phyloP scores from a whole-genome alignment of 352 stramenopile genomes.

The Phytopythium oedochilum region DNA sequence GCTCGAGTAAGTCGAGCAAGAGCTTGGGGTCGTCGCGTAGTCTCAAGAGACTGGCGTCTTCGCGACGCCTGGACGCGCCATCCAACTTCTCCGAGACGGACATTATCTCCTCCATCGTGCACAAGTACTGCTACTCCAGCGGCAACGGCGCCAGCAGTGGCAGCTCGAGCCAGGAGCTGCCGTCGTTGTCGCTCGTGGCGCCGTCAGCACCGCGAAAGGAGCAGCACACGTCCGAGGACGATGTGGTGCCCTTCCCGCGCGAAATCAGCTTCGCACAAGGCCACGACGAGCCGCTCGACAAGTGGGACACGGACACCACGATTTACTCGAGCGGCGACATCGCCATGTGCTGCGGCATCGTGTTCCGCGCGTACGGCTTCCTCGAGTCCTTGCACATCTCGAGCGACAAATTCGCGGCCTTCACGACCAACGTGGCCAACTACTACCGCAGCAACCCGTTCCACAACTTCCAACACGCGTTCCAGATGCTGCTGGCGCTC shows the following conservation, averaged over 20 bases:
- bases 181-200: constrained; percentile 18
- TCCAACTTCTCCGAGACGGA: constrained; percentile 33
- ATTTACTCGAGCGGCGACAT: constrained; percentile 32
- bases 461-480: constrained; percentile 78
- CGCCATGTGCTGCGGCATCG: constrained; percentile 32
- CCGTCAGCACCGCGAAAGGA: constrained; percentile 35
- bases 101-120: constrained; percentile 59
- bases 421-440: constrained; percentile 51
- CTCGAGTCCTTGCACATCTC: constrained; percentile 50
- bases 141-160: background rate
- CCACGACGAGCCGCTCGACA: constrained; percentile 39
- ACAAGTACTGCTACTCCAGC: constrained; percentile 40
- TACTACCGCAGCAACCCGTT: constrained; percentile 77
- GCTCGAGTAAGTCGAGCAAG: background rate
- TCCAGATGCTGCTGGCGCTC: constrained; percentile 58
- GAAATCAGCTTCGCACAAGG: constrained; percentile 40
- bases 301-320: constrained; percentile 46
- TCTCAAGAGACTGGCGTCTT: constrained; percentile 16
- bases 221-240: constrained; percentile 23
- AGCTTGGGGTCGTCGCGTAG: background rate
- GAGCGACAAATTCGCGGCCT: constrained; percentile 44
- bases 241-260: constrained; percentile 49
- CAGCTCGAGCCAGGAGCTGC: background rate
- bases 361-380: constrained; percentile 50
- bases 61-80: constrained; percentile 10